Evolutionary conservation across 495 filamentous ascomycete genomes (phyloP).

Genomic region (Xylaria sp.): DNA sequence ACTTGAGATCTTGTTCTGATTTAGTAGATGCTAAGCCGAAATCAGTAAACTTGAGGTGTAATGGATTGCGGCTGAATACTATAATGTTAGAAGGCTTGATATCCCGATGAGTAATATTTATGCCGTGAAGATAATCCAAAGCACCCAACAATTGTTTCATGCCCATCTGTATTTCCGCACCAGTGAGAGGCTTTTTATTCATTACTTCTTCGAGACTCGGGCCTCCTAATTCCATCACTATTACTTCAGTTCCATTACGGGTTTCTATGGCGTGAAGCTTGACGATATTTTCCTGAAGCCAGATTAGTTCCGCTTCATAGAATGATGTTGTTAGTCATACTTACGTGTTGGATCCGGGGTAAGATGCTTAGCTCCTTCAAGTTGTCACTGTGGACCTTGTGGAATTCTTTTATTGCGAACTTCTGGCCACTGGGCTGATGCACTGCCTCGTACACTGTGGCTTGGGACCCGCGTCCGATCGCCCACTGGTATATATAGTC

Average conservation of each 20-base stretch:
- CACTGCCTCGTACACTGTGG: neutral
- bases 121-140: neutral
- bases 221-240: neutral
- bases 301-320: neutral
- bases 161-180: neutral
- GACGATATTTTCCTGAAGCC: neutral
- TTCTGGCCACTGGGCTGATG: neutral
- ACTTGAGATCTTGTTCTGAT: neutral
- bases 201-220: neutral
- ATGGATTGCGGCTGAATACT: neutral
- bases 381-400: neutral
- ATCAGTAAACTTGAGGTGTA: neutral
- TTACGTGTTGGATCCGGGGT: neutral
- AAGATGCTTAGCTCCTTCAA: neutral
- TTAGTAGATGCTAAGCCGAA: neutral
- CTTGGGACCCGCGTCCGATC: neutral
- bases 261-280: accelerated
- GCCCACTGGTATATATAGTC: neutral
- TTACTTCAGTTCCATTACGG: neutral
- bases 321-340: neutral
- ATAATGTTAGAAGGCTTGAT: conserved; percentile 2
- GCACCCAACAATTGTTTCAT: neutral
- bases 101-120: neutral
- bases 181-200: neutral
- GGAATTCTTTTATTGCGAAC: neutral